These are phyloP conservation scores for Sambucus nigra DNA, from an alignment of 129 eudicot species.

Conservation along the genomic window DNA sequence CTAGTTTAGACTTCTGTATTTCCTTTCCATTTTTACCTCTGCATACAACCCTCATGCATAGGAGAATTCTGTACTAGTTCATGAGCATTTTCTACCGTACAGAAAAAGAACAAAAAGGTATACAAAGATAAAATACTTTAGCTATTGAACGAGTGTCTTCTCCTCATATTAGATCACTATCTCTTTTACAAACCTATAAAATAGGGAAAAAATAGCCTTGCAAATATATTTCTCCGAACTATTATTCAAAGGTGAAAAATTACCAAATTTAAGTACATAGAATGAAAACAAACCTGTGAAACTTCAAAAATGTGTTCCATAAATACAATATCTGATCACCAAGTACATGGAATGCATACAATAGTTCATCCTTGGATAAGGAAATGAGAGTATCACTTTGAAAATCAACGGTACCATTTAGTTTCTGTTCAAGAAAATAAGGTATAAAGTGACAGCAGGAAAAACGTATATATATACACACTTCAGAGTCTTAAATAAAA, in stretches of 20 bases:
- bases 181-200: too few species aligned
- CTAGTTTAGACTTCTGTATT: too few species aligned
- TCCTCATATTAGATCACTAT: too few species aligned
- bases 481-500: slow-evolving; percentile 8
- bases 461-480: slow-evolving; percentile 8
- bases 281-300: slow-evolving; percentile 68
- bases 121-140: too few species aligned
- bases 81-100: too few species aligned
- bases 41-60: too few species aligned
- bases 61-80: too few species aligned
- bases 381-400: slow-evolving; percentile 42
- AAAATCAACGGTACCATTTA: slow-evolving; percentile 32
- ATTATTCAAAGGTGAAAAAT: background rate
- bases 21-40: too few species aligned
- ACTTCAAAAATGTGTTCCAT: slow-evolving; percentile 76
- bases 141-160: too few species aligned
- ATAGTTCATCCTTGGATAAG: slow-evolving; percentile 51
- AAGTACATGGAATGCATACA: slow-evolving; percentile 42
- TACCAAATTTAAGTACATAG: background rate
- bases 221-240: background rate
- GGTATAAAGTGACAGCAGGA: background rate
- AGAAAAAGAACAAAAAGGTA: too few species aligned
- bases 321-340: slow-evolving; percentile 60
- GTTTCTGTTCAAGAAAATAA: slow-evolving; percentile 35
- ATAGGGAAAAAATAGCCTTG: background rate